Percentiles rank a stretch among this genome's conserved stretches.
Conservation (phyloP, 1,139 yeast species). For the Yamadazyma spencermartinsiae region DNA sequence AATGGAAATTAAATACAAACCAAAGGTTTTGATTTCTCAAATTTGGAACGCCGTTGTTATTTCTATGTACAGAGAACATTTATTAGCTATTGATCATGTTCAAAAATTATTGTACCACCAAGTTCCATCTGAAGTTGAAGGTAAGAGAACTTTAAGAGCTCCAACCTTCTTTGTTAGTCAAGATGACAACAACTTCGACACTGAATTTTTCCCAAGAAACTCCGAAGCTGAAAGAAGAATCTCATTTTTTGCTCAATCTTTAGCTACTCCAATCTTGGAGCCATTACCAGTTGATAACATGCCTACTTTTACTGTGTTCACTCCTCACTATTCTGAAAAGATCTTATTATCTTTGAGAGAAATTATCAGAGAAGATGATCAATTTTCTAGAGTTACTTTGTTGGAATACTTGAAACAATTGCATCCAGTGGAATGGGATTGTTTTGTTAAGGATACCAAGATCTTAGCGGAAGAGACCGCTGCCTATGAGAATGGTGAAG, state of each 20-base stretch:
- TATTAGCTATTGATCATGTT: slow-evolving; percentile 96
- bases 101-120: slow-evolving; percentile 96
- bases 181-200: slow-evolving; percentile 91
- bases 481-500: slow-evolving; percentile 73
- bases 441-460: slow-evolving; percentile 97
- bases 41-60: slow-evolving; percentile 98
- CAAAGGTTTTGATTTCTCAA: slow-evolving; percentile 96
- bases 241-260: slow-evolving; percentile 96
- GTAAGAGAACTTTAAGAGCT: slow-evolving; percentile 96
- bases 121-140: slow-evolving; percentile 96
- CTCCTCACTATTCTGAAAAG: slow-evolving; percentile 98
- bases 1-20: slow-evolving; percentile 98
- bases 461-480: slow-evolving; percentile 97
- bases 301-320: slow-evolving; percentile 98
- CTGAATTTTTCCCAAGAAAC: slow-evolving; percentile 94
- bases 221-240: slow-evolving; percentile 99
- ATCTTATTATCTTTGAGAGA: slow-evolving; percentile 91
- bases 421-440: slow-evolving; percentile 99
- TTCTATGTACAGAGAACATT: slow-evolving; percentile 97
- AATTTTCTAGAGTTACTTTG: slow-evolving; percentile 93
- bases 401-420: slow-evolving; percentile 95
- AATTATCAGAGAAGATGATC: slow-evolving; percentile 98
- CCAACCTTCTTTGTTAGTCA: slow-evolving; percentile 98
- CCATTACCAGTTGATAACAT: slow-evolving; percentile 98
- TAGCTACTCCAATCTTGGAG: slow-evolving; percentile 97